Evolutionary conservation across 2,329 filamentous ascomycete genomes (phyloP).

Genomic region (Fusarium stilboides): DNA sequence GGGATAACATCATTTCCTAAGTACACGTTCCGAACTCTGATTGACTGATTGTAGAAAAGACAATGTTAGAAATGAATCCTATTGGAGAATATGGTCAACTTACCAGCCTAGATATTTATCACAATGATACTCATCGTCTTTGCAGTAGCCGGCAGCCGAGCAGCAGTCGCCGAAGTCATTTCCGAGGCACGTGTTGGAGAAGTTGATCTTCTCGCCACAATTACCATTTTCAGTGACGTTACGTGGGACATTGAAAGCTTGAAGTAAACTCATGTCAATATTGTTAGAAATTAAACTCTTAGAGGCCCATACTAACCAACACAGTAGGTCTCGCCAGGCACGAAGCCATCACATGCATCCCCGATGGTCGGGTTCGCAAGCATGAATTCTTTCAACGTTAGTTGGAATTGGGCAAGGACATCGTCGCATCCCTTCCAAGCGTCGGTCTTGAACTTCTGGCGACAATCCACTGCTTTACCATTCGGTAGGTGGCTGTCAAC

Average conservation of each 20-base stretch:
- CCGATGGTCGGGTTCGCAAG: constrained; percentile 9
- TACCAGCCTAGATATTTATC: background rate
- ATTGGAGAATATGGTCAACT: background rate
- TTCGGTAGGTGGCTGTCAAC: background rate
- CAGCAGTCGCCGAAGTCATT: background rate
- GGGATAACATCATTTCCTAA: background rate
- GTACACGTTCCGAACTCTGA: background rate
- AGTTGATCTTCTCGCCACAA: background rate
- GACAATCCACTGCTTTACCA: background rate
- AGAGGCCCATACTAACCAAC: background rate
- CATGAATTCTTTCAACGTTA: constrained; percentile 4
- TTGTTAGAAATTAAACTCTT: background rate
- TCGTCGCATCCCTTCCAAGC: constrained; percentile 6
- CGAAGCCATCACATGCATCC: constrained; percentile 3
- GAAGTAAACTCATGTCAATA: too few relatives aligned
- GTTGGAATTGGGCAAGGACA: constrained; percentile 3
- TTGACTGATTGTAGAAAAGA: background rate
- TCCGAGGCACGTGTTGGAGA: background rate
- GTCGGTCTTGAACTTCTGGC: constrained; percentile 5
- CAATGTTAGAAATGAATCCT: background rate
- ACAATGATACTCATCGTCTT: background rate
- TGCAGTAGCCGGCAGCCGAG: background rate
- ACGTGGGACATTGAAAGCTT: too few relatives aligned
- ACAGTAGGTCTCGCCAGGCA: constrained; percentile 2
- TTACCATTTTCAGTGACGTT: too few relatives aligned